phyloP scores from a whole-genome alignment of 2,329 filamentous ascomycete genomes.

The Nigrospora sphaerica region DNA sequence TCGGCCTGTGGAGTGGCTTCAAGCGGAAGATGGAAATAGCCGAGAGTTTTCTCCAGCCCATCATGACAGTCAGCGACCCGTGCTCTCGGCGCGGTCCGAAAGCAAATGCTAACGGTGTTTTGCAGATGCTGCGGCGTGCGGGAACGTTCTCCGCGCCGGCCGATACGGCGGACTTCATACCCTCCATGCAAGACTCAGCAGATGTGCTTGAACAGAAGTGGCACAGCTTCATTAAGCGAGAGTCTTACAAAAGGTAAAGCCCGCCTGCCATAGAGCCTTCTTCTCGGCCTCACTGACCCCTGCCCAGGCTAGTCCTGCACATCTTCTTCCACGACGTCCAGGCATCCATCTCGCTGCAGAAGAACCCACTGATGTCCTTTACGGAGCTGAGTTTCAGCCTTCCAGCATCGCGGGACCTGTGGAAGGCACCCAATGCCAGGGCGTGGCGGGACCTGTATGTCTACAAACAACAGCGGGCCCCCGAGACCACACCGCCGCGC shows the following conservation, averaged over 20 bases:
- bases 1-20: constrained; percentile 52
- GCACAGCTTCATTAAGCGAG: constrained; percentile 15
- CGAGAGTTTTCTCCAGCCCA: constrained; percentile 47
- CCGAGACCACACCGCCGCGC: constrained; percentile 10
- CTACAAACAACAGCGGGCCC: constrained; percentile 10
- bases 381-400: constrained; percentile 16
- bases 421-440: constrained; percentile 15
- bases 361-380: constrained; percentile 13
- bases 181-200: constrained; percentile 10
- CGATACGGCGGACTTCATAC: constrained; percentile 11
- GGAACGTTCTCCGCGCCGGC: constrained; percentile 16
- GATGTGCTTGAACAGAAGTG: constrained; percentile 16
- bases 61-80: constrained; percentile 32
- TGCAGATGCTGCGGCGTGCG: constrained; percentile 43
- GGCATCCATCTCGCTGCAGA: constrained; percentile 15
- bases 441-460: constrained; percentile 16
- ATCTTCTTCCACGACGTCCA: constrained; percentile 17
- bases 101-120: too few species aligned
- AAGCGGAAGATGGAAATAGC: constrained; percentile 52
- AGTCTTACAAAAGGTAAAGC: constrained; percentile 18
- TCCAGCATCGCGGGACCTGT: constrained; percentile 16
- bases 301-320: constrained; percentile 15
- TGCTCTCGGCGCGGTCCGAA: too few species aligned
- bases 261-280: background rate
- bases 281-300: background rate